These are phyloP conservation scores for Nakaseomyces bracarensis DNA, from an alignment of 1,139 yeast genomes.

Conservation along the genomic window DNA sequence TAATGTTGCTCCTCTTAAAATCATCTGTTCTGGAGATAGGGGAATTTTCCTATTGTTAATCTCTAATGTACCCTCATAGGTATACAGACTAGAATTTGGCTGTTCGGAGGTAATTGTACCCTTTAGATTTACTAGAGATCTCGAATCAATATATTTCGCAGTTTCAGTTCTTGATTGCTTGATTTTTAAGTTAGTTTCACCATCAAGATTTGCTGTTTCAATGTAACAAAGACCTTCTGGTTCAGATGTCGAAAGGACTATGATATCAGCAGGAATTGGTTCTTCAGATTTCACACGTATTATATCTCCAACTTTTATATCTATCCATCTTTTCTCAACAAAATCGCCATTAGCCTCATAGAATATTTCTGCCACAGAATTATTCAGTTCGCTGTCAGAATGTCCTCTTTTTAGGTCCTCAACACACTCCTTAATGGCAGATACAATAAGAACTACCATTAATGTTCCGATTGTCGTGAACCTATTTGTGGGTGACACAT, in stretches of 20 bases:
- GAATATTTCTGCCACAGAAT: constrained; percentile 65
- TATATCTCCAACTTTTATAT: constrained; percentile 85
- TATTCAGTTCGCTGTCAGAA: constrained; percentile 85
- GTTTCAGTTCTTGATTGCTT: constrained; percentile 84
- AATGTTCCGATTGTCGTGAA: constrained; percentile 93
- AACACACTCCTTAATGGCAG: constrained; percentile 83
- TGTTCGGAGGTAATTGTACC: constrained; percentile 73
- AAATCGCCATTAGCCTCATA: constrained; percentile 56
- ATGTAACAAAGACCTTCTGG: constrained; percentile 97
- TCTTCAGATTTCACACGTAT: constrained; percentile 81
- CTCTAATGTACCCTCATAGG: constrained; percentile 84
- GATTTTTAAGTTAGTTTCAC: constrained; percentile 93
- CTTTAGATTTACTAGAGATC: constrained; percentile 44
- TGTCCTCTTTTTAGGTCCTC: constrained; percentile 85
- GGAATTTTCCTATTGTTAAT: constrained; percentile 56
- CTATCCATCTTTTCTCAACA: constrained; percentile 68
- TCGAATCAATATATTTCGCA: constrained; percentile 59
- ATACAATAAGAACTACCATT: constrained; percentile 71
- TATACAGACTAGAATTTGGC: constrained; percentile 89
- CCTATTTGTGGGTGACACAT: constrained; percentile 92
- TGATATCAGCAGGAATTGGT: constrained; percentile 88
- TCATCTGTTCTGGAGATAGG: constrained; percentile 79
- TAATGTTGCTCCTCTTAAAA: constrained; percentile 90
- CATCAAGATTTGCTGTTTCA: constrained; percentile 95
- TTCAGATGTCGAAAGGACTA: constrained; percentile 82